phyloP scores from a whole-genome alignment of 2,329 filamentous ascomycete genomes.

The Zymoseptoria ardabiliae region DNA sequence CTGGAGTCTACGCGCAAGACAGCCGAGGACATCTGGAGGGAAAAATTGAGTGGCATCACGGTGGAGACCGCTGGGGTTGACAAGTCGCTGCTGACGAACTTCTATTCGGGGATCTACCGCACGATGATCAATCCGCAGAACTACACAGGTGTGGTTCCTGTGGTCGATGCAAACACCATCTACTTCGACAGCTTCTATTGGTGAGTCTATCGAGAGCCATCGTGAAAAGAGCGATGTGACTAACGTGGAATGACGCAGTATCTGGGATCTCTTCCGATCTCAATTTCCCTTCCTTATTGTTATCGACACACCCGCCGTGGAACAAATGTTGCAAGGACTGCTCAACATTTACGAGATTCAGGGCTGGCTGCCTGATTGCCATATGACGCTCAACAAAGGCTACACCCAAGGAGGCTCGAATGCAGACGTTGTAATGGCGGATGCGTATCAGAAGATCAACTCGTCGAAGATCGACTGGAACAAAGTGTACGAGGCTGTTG shows the following conservation, averaged over 20 bases:
- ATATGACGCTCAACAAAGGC: constrained; percentile 59
- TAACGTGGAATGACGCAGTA: constrained; percentile 36
- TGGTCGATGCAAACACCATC: constrained; percentile 16
- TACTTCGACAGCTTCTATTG: constrained; percentile 26
- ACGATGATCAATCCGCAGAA: constrained; percentile 41
- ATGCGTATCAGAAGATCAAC: constrained; percentile 64
- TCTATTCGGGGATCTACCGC: constrained; percentile 47
- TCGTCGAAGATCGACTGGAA: constrained; percentile 57
- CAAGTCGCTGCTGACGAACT: constrained; percentile 19
- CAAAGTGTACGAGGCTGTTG: constrained; percentile 55
- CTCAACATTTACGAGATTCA: constrained; percentile 62
- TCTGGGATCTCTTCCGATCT: constrained; percentile 62
- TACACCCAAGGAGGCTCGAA: constrained; percentile 63
- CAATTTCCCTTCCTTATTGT: constrained; percentile 59
- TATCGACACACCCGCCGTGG: constrained; percentile 54
- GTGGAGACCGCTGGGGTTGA: constrained; percentile 32
- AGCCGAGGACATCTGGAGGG: constrained; percentile 31
- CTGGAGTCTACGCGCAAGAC: constrained; percentile 32
- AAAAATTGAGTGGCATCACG: constrained; percentile 34
- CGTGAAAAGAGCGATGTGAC: too few species aligned
- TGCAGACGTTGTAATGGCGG: constrained; percentile 63
- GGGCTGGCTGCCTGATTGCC: constrained; percentile 67
- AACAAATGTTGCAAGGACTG: constrained; percentile 59
- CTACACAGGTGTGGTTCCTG: constrained; percentile 39
- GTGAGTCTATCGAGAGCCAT: neutral